Evolutionary conservation across 2,329 filamentous ascomycete species (phyloP).

Genomic region (Penicillium sp.): DNA sequence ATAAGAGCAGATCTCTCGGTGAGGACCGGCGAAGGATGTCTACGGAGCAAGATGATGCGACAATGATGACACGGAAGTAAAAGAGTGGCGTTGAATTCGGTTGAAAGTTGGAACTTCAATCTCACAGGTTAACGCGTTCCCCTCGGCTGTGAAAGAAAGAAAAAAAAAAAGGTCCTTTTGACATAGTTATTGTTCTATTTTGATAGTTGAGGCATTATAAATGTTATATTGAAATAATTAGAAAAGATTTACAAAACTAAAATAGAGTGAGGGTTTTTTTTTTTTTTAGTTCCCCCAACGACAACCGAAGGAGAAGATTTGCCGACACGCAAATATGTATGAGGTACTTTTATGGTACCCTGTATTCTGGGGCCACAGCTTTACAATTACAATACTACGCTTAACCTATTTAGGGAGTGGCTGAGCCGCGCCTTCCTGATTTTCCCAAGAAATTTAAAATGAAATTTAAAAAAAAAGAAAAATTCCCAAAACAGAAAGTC

Average conservation of each 20-base stretch:
- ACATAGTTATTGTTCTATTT: neutral
- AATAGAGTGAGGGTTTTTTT: constrained; percentile 20
- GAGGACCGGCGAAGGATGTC: constrained; percentile 15
- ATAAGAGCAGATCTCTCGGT: constrained; percentile 12
- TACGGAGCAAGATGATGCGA: constrained; percentile 19
- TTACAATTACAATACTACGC: constrained; percentile 4
- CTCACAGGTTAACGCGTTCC: constrained; percentile 3
- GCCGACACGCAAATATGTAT: constrained; percentile 4
- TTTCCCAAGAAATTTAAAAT: neutral
- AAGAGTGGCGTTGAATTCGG: constrained; percentile 16
- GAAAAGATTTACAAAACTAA: too few species aligned
- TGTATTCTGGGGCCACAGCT: neutral
- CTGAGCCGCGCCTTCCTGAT: constrained; percentile 15
- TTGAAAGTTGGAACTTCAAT: neutral
- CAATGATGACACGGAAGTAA: constrained; percentile 23
- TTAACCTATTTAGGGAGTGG: constrained; percentile 12
- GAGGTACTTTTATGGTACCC: constrained; percentile 16
- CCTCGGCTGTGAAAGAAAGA: constrained; percentile 5
- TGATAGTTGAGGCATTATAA: constrained; percentile 10
- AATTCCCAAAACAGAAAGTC: constrained; percentile 7
- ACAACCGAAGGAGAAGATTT: constrained; percentile 16
- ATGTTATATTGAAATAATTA: neutral
- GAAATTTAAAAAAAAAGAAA: constrained; percentile 5
- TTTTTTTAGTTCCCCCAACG: constrained; percentile 22
- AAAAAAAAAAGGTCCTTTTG: neutral